Conservation (phyloP, 768 basidiomycete genomes). For the Boletus sensibilis region DNA sequence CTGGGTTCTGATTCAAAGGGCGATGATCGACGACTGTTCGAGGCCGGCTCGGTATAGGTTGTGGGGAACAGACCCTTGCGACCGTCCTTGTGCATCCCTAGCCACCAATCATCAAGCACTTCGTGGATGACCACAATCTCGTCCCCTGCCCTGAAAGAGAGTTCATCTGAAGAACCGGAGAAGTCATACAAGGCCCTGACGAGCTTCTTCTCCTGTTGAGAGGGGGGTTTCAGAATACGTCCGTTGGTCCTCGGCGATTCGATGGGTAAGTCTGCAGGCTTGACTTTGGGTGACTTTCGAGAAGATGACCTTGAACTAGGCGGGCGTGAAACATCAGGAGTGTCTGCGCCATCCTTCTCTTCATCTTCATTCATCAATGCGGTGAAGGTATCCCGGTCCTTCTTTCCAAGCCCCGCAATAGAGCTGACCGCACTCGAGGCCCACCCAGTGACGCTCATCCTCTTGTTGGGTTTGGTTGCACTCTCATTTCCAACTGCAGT, state of each 20-base stretch:
- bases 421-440: conserved; percentile 64
- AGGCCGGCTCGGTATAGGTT: conserved; percentile 58
- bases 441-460: conserved; percentile 47
- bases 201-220: conserved; percentile 48
- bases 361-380: conserved; percentile 49
- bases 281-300: conserved; percentile 30
- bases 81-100: conserved; percentile 67
- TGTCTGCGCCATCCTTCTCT: conserved; percentile 23
- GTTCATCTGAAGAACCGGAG: conserved; percentile 70
- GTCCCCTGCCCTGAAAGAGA: conserved; percentile 71
- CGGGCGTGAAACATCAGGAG: conserved; percentile 32
- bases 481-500: conserved; percentile 39
- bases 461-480: conserved; percentile 38
- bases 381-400: conserved; percentile 62
- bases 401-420: conserved; percentile 56
- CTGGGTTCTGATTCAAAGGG: conserved; percentile 33
- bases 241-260: conserved; percentile 30
- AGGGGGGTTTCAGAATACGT: conserved; percentile 51
- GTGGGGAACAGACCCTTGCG: conserved; percentile 80
- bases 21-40: conserved; percentile 24
- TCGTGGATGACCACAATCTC: conserved; percentile 76
- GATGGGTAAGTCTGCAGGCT: conserved; percentile 19
- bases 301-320: conserved; percentile 37
- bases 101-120: conserved; percentile 89
- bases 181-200: conserved; percentile 79